Base-by-base conservation (phyloP, 805 yeast genomes). In the Candida argentea region DNA sequence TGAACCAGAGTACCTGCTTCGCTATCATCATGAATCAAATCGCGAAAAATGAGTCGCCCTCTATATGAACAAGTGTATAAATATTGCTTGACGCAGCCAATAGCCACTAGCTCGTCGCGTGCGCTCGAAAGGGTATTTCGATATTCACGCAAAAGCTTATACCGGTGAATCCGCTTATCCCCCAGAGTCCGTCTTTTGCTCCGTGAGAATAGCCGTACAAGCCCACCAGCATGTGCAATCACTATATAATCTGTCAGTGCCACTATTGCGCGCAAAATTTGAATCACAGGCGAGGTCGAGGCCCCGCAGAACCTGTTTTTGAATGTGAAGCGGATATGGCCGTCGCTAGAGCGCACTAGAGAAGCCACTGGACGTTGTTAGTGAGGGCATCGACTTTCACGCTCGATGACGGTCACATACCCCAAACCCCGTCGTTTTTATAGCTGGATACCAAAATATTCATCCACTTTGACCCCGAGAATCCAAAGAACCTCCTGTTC, bases 1-100 rank as follows among this genome's bases (percentile, higher is more conserved):
- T 42, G 50, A 2, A 44, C 48, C 32, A 39, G 41, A 29, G 43
- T 52, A 21, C 52, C 45, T 15, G 41, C 46, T 24, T 50, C 42
- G 16, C 49, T 51, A 35, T 57, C 63, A 31, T 57, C 63, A 31
- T 57, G 48, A 20, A 55, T 42, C 26, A 57, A 38, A 31, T 57
- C 63, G 12, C 60, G 44, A n/a, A 57, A 34, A 9, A 55, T 41
- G 14, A 57, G 32, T 26, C 48, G 48, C n/a, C 63, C 63, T 15
- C 50, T 55, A 13, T 30, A 31, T 5, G 58, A 48, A 30, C 63
- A 55, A 20, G 52, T 51, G 32, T 46, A 54, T 22, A 57, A 40
- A 34, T 40, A 56, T 31, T 46, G 54, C 20, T 44, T 35, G 15
- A 52, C 27, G 14, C 52, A 35, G 3, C 56, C 58, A 5, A 52